A percentile compares a stretch with the other conserved stretches of the same genome.
Conservation (phyloP, 2,329 filamentous ascomycete species). For the Aureobasidium subglaciale region DNA sequence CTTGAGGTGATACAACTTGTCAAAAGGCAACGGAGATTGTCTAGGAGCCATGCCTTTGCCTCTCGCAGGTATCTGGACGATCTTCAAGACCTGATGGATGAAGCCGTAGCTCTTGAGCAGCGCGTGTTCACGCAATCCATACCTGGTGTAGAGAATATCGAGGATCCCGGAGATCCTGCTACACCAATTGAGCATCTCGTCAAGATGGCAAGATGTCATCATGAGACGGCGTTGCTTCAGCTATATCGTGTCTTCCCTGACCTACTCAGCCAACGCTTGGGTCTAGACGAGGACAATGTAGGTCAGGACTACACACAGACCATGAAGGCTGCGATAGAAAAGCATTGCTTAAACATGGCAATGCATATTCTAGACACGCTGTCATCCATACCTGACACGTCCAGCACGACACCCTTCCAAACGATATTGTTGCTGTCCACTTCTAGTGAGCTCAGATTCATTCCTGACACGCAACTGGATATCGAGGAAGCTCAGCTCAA, state of each 20-base stretch:
- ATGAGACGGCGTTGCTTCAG: constrained; percentile 47
- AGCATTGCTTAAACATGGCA: neutral
- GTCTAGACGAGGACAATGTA: neutral
- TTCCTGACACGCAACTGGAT: neutral
- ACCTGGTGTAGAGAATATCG: constrained; percentile 42
- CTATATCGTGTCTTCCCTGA: constrained; percentile 49
- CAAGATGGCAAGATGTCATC: constrained; percentile 47
- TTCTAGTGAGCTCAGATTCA: neutral
- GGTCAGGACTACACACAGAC: neutral
- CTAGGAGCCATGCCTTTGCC: neutral
- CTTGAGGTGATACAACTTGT: neutral
- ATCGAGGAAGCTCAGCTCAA: neutral
- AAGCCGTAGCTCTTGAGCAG: neutral
- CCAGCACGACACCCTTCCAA: neutral
- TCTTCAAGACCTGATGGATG: neutral
- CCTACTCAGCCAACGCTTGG: constrained; percentile 22
- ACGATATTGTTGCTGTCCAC: neutral
- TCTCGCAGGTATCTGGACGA: neutral
- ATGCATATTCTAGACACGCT: neutral
- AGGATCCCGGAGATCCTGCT: constrained; percentile 25
- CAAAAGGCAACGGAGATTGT: neutral
- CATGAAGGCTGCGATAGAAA: neutral
- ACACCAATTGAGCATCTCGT: constrained; percentile 49
- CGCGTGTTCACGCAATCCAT: neutral
- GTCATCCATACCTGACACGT: neutral